phyloP scores from a whole-genome alignment of 257 asterid species.

The Jacaranda copaia region DNA sequence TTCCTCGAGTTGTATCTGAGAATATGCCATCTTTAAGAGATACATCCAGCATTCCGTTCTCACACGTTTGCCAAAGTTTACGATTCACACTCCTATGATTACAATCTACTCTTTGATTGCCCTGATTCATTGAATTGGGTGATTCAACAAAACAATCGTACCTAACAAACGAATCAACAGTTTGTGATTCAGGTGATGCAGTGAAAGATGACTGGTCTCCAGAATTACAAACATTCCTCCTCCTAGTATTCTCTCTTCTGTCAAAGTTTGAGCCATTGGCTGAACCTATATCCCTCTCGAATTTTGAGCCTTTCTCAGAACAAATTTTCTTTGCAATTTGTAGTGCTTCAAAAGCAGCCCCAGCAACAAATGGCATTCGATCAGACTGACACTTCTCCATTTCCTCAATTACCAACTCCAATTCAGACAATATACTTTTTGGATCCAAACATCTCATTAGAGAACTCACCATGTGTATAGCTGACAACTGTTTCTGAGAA shows the following conservation, averaged over 20 bases:
- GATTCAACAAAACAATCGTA: constrained; percentile 63
- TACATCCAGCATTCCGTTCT: constrained; percentile 62
- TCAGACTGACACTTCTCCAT: constrained; percentile 87
- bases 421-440: constrained; percentile 71
- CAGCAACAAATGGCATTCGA: constrained; percentile 80
- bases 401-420: constrained; percentile 71
- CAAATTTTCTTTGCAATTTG: constrained; percentile 74
- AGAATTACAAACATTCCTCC: constrained; percentile 46
- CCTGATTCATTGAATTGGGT: constrained; percentile 66
- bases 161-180: constrained; percentile 65
- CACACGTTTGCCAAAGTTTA: constrained; percentile 74
- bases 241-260: constrained; percentile 51
- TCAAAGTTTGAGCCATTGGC: constrained; percentile 57
- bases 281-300: constrained; percentile 59
- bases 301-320: constrained; percentile 53
- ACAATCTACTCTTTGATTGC: constrained; percentile 38
- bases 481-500: constrained; percentile 83
- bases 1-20: constrained; percentile 53
- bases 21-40: constrained; percentile 91
- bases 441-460: constrained; percentile 83
- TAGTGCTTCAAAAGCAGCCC: constrained; percentile 92
- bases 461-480: constrained; percentile 90
- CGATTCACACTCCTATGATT: constrained; percentile 72
- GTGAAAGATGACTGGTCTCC: constrained; percentile 62
- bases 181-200: constrained; percentile 89